Base-by-base conservation (phyloP, 2,329 filamentous ascomycete species). In the Pseudocercospora macadamiae region DNA sequence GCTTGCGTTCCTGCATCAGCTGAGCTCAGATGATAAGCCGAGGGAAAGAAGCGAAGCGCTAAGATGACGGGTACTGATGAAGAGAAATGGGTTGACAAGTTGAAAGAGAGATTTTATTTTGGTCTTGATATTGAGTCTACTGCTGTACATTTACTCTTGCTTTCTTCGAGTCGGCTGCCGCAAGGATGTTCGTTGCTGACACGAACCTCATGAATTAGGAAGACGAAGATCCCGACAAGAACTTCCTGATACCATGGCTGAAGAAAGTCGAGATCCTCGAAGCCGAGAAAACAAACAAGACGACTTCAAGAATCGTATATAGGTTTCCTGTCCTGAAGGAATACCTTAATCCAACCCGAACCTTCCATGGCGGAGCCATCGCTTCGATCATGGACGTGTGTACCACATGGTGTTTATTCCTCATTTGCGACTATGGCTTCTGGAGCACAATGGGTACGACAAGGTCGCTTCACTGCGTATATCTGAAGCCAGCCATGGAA, bases 361-460 rank as follows among this genome's bases (percentile, higher is more conserved):
- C 44, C 1, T 59, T 71, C 2, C 64, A 68, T n/a, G 68, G 68
- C 28, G 67, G 66, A 3, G 64, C 61, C 0, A 58, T 64, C 16
- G 59, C 64, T 1, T 58, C 65, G 1, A 64, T 67, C 23, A 65
- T 66, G 53, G 68, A 71, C 37, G 60, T 65, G 2, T 59, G 54
- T 12, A 67, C 65, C 19, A 64, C 55, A 1, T 67, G 62, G 59
- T 51, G 60, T 0, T 51, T 68, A 23, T 61, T 64, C 36, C 30
- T 65, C 2, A 60, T 66, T 32, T 52, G 51, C 7, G 61, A 59
- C 39, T 60, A 59, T 23, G 65, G 63, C 0, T 70, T 68, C n/a
- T 70, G 66, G 68, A 48, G 48, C n/a, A 63, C 53, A 2, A 59
- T 61, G 23, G 67, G 67, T 2, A 67, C 61, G 14, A 67, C 66